Evolutionary conservation across 306 rosid species (phyloP), one percentile per base, ranked within the genome.

Genomic region (Fagus crenata): DNA sequence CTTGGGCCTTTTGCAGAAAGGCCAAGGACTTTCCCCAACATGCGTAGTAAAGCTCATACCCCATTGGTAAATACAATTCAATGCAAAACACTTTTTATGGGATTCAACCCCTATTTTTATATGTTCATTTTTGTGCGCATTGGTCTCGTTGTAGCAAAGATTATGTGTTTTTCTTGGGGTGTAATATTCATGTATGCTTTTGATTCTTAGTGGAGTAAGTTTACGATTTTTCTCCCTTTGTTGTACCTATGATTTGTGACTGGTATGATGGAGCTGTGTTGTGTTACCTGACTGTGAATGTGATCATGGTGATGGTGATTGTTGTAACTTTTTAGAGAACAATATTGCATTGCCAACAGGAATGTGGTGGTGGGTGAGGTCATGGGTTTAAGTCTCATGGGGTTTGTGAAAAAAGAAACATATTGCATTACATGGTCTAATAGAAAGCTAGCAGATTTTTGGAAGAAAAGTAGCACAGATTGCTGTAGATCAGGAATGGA

Each of bases 11-110:
- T 86, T 84, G 95, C 83, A 53, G 97, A 92, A 69, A 87, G 88
- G 85, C 96, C 81, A 1, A 90, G 97, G 86, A 87, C 85, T 70
- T 95, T 95, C 61, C 98, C 98, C 28, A 92, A 84, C 78, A 95
- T 95, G 98, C 97, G 97, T 28, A 85, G 86, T 75, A 95, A 95
- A 89, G 80, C 87, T 70, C 89, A 92, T 80, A 92, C 81, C 75
- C 97, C 98, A 17, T 87, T 90, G 90, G 98, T 95, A 78, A 58
- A 78, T 69, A 67, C 73, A 9, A 46, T 9, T 46, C 51, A 9
- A 46, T 46, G 0, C 51, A 9, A 46, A 46, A 43, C 7, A 46
- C 14, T 1, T 46, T 11, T 9, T 9, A 0, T 46, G 51, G 51
- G 51, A 46, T 46, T 46, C 0, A 46, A 9, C 51, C 51, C 11